Base-by-base conservation (phyloP, 108 stramenopile species). In the Cyclostephanos invisitatus region DNA sequence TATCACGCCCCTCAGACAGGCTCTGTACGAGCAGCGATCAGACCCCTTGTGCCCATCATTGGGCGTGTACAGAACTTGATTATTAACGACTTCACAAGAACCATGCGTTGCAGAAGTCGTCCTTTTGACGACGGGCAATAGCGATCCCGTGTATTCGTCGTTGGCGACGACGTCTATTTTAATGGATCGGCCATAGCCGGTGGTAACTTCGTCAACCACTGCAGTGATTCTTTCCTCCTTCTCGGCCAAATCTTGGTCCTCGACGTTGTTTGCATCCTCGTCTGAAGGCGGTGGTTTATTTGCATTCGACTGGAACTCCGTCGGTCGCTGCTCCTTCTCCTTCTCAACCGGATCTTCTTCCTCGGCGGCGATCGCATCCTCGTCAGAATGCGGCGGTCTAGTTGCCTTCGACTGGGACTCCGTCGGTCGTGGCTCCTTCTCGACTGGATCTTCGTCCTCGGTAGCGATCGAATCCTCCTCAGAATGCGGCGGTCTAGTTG, bases 31-130 rank as follows among this genome's bases (percentile, higher is more conserved):
- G 51, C 76, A 77, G 27, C 57, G 40, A 36, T 69, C 76, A 62
- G 57, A 77, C 7, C 76, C 76, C 25, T 17, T 27, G 37, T 51
- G 66, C 8, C 64, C 64, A 4, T 27, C 38, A 17, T 53, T 70
- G 47, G 76, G 76, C 3, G 76, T 59, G 64, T 69, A 77, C 50
- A 70, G 21, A 15, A 77, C 64, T 32, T 77, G 56, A 25, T 77
- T 70, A 57, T 70, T 64, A 17, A 60, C 65, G 50, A 70, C 46
- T 22, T 69, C 27, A 28, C 76, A 77, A 12, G 64, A 20, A 9
- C 76, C 76, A 60, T 68, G 70, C 29, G 5, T 57, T 14, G 76
- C 56, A 3, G 49, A 15, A 7, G 18, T 66, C 18, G 60, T 44
- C 3, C 65, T 47, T 3, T 40, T 61, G 25, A 78, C 27, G 38